These are phyloP conservation scores for Hypoxylon subgilvum DNA, from an alignment of 495 filamentous ascomycete species.

Conservation along the genomic window DNA sequence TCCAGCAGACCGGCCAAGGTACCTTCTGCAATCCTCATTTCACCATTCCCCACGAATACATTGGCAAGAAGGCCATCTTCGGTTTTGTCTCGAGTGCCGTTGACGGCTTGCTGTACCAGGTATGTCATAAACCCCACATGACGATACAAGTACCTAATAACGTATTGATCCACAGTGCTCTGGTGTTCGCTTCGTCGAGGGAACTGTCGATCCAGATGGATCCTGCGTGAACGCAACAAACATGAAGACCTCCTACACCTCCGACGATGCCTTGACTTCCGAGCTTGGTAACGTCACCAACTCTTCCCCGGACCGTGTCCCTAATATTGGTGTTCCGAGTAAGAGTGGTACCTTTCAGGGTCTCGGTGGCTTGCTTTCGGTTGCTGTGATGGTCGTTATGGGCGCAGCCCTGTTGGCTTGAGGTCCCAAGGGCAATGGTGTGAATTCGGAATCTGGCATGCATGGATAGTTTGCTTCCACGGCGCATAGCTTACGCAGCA, in stretches of 20 bases:
- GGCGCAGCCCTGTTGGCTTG: conserved; percentile 15
- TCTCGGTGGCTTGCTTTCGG: conserved; percentile 9
- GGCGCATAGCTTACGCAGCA: not conserved
- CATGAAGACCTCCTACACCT: conserved; percentile 43
- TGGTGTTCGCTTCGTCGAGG: conserved; percentile 57
- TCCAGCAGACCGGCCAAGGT: conserved; percentile 54
- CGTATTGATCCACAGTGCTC: conserved; percentile 58
- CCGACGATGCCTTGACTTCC: conserved; percentile 44
- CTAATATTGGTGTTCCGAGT: conserved; percentile 11
- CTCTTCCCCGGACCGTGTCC: conserved; percentile 5
- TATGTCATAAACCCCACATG: conserved; percentile 35
- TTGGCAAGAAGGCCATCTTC: conserved; percentile 57
- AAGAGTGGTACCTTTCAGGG: conserved; percentile 10
- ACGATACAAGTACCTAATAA: too few species aligned
- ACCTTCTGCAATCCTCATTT: conserved; percentile 51
- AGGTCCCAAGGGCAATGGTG: not conserved
- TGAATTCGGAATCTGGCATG: not conserved
- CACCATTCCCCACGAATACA: conserved; percentile 49
- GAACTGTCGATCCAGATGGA: conserved; percentile 33
- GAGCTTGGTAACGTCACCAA: conserved; percentile 29
- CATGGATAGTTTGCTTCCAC: conserved; percentile 3
- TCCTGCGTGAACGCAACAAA: conserved; percentile 55
- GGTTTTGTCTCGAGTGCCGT: conserved; percentile 48
- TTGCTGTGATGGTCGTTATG: conserved; percentile 8
- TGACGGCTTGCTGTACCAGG: conserved; percentile 60